Evolutionary conservation across 139 green algal genomes (phyloP).

Genomic region (Gonium pectorale): DNA sequence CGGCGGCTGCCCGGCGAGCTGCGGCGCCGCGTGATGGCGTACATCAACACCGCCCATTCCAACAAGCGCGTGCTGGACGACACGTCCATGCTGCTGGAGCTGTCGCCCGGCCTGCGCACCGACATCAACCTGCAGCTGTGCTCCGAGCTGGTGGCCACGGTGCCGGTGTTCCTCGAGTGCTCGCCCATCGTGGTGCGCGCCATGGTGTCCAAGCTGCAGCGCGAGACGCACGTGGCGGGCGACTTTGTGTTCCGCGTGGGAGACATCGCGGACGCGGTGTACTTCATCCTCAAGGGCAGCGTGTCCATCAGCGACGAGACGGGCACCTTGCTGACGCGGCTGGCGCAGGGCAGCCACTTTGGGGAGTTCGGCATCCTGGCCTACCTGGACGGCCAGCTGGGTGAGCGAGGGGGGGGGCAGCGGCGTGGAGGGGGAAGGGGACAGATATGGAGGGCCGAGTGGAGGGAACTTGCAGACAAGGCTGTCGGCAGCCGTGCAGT

Average conservation of each 20-base stretch:
- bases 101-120: constrained; percentile 53
- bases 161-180: constrained; percentile 59
- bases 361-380: constrained; percentile 63
- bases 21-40: constrained; percentile 35
- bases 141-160: constrained; percentile 53
- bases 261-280: constrained; percentile 59
- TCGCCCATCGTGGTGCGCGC: constrained; percentile 47
- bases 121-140: constrained; percentile 62
- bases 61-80: constrained; percentile 52
- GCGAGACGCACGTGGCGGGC: constrained; percentile 47
- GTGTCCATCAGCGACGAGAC: constrained; percentile 48
- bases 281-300: constrained; percentile 61
- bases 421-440: background rate
- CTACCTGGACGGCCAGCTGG: constrained; percentile 52
- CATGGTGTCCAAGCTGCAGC: constrained; percentile 51
- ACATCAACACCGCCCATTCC: constrained; percentile 28
- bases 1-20: constrained; percentile 45
- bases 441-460: background rate
- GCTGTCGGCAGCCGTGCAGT: no score
- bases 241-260: constrained; percentile 58
- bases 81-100: constrained; percentile 37
- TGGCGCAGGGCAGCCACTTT: constrained; percentile 58
- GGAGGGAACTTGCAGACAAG: no score
- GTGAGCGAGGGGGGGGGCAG: background rate
- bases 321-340: constrained; percentile 10